phyloP scores from a whole-genome alignment of 2,329 filamentous ascomycete genomes.

The Stagonosporopsis tanaceti region DNA sequence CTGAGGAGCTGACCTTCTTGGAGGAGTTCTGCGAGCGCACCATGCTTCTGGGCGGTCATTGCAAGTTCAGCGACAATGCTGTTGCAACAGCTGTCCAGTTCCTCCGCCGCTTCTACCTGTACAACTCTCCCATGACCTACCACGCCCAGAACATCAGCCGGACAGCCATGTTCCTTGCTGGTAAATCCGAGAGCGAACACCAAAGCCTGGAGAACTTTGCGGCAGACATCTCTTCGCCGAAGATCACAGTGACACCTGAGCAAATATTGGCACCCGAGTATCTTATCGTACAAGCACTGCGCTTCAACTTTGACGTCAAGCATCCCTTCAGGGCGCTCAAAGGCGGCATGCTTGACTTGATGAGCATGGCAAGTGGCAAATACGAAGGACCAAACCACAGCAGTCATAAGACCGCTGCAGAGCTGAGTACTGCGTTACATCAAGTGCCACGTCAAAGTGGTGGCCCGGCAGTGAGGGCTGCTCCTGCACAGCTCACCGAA shows the following conservation, averaged over 20 bases:
- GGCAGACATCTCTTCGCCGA: conserved; percentile 31
- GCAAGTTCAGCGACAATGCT: conserved; percentile 67
- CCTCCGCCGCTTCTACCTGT: conserved; percentile 92
- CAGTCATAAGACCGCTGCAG: conserved; percentile 24
- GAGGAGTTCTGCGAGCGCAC: conserved; percentile 76
- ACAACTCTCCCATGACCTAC: conserved; percentile 96
- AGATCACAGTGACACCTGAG: conserved; percentile 70
- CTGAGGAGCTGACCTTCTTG: conserved; percentile 83
- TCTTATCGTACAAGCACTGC: conserved; percentile 86
- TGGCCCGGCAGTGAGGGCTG: conserved; percentile 23
- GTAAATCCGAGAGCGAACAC: conserved; percentile 89
- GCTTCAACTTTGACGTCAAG: conserved; percentile 91
- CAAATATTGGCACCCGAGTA: conserved; percentile 92
- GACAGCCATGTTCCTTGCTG: conserved; percentile 90
- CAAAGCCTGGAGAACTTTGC: conserved; percentile 70
- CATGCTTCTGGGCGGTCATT: conserved; percentile 64
- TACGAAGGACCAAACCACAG: conserved; percentile 47
- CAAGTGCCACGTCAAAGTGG: conserved; percentile 33
- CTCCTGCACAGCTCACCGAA: conserved; percentile 42
- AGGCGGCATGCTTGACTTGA: conserved; percentile 83
- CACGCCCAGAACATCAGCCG: conserved; percentile 88
- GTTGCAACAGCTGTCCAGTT: conserved; percentile 87
- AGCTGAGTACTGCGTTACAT: conserved; percentile 41
- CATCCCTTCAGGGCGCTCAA: conserved; percentile 90
- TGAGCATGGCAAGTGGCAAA: conserved; percentile 70